phyloP scores from a whole-genome alignment of 305 asterid genomes.

The Solanum hybrid region DNA sequence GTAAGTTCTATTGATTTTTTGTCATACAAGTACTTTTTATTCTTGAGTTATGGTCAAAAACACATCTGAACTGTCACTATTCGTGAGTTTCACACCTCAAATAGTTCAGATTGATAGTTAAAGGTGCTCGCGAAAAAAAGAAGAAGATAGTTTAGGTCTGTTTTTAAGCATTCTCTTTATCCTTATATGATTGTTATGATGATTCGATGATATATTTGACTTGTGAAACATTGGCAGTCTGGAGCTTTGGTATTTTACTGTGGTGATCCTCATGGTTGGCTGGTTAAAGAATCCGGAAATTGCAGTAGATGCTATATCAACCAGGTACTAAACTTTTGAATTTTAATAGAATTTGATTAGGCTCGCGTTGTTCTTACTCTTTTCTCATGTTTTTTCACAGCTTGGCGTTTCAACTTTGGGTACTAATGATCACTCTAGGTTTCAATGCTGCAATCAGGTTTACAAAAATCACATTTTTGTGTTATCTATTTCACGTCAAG shows the following conservation, averaged over 20 bases:
- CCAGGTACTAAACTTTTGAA: constrained; percentile 29
- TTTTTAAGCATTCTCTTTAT: background rate
- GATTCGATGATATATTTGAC: background rate
- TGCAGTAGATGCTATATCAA: constrained; percentile 68
- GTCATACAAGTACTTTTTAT: background rate
- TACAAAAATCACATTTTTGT: no score
- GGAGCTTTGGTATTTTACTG: constrained; percentile 69
- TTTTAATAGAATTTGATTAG: background rate
- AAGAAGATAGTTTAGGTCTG: background rate
- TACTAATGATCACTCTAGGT: constrained; percentile 63
- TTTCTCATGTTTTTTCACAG: constrained; percentile 21
- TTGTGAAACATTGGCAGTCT: constrained; percentile 34
- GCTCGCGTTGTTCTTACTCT: background rate
- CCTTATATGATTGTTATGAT: background rate
- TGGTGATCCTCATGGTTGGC: constrained; percentile 70
- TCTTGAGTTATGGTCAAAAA: background rate
- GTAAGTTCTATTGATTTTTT: constrained; percentile 20
- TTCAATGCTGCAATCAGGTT: constrained; percentile 87
- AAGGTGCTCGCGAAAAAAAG: background rate
- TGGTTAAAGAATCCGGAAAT: constrained; percentile 68
- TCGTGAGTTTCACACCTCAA: background rate
- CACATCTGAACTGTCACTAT: background rate
- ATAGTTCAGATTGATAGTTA: background rate
- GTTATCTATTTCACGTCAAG: background rate
- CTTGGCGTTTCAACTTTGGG: constrained; percentile 68